These are phyloP conservation scores for Exophiala aquamarina DNA, from an alignment of 2,329 filamentous ascomycete genomes.

Conservation along the genomic window DNA sequence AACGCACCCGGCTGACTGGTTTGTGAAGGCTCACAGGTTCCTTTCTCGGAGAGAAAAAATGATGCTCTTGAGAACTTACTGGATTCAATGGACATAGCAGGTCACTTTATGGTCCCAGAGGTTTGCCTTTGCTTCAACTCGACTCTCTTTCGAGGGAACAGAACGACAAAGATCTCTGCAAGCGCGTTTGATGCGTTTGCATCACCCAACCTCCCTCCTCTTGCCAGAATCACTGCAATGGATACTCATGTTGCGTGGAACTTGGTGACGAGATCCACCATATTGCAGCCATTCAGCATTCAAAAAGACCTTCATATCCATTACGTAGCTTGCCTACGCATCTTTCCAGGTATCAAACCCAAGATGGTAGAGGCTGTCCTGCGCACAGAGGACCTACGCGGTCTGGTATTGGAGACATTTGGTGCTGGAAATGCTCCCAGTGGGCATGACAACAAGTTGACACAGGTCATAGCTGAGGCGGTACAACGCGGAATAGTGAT, in stretches of 20 bases:
- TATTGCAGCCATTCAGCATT: constrained; percentile 71
- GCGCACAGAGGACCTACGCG: constrained; percentile 70
- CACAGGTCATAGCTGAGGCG: constrained; percentile 72
- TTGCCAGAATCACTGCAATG: constrained; percentile 78
- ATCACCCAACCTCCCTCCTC: constrained; percentile 79
- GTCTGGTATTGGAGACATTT: constrained; percentile 86
- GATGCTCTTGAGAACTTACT: constrained; percentile 90
- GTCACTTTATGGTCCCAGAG: constrained; percentile 89
- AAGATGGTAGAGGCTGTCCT: constrained; percentile 88
- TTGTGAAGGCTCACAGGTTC: constrained; percentile 65
- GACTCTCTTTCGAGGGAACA: constrained; percentile 83
- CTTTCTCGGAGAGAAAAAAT: constrained; percentile 86
- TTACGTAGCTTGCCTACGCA: constrained; percentile 84
- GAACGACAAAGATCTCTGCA: constrained; percentile 83
- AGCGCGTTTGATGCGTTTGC: constrained; percentile 85
- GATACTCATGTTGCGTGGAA: constrained; percentile 81
- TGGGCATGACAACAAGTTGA: constrained; percentile 75
- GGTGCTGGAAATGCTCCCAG: constrained; percentile 89
- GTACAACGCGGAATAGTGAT: constrained; percentile 80
- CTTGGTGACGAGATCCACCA: constrained; percentile 70
- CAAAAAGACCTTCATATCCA: constrained; percentile 76
- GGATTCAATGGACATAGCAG: constrained; percentile 80
- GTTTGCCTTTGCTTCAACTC: constrained; percentile 94
- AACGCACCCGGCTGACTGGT: neutral
- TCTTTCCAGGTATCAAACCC: constrained; percentile 91